Evolutionary conservation across 73 alveolate species (phyloP).

Genomic region (Blepharisma stoltei): DNA sequence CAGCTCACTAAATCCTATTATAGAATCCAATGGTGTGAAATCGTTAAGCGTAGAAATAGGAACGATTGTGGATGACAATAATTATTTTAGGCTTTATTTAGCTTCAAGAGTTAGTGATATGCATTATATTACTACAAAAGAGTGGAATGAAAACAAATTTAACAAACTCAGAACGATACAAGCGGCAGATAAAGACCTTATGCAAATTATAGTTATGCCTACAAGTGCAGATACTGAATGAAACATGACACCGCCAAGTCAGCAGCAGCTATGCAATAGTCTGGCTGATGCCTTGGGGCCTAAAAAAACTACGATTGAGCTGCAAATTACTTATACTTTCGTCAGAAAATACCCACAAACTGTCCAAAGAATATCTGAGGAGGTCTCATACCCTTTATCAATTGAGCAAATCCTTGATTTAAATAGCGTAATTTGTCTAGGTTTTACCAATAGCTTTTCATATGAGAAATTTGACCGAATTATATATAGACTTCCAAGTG

Average conservation of each 20-base stretch:
- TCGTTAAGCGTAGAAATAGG: slow-evolving; percentile 11
- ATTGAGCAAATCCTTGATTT: not conserved
- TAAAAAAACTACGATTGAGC: not conserved
- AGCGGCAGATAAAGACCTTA: slow-evolving; percentile 46
- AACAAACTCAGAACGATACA: slow-evolving; percentile 33
- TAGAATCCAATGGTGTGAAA: slow-evolving; percentile 26
- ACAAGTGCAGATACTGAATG: slow-evolving; percentile 59
- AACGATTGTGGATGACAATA: not conserved
- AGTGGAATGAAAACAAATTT: slow-evolving; percentile 20
- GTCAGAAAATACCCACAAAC: not conserved
- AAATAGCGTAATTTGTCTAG: not conserved
- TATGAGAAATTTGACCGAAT: not conserved
- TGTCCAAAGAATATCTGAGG: not conserved
- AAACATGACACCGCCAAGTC: slow-evolving; percentile 65
- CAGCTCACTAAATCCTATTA: slow-evolving; percentile 51
- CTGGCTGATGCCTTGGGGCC: not conserved
- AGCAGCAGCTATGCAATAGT: not conserved
- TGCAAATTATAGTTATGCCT: slow-evolving; percentile 54
- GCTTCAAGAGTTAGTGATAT: slow-evolving; percentile 28
- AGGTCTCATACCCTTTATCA: not conserved
- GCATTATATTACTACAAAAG: slow-evolving; percentile 6
- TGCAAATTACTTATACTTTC: slow-evolving; percentile 13
- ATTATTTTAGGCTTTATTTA: slow-evolving; percentile 4
- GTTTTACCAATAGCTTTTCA: not conserved
- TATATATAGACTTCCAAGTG: slow-evolving; percentile 6